Evolutionary conservation across 768 basidiomycete genomes (phyloP), one percentile per base, ranked within the genome.

Genomic region (Amanita muscaria): DNA sequence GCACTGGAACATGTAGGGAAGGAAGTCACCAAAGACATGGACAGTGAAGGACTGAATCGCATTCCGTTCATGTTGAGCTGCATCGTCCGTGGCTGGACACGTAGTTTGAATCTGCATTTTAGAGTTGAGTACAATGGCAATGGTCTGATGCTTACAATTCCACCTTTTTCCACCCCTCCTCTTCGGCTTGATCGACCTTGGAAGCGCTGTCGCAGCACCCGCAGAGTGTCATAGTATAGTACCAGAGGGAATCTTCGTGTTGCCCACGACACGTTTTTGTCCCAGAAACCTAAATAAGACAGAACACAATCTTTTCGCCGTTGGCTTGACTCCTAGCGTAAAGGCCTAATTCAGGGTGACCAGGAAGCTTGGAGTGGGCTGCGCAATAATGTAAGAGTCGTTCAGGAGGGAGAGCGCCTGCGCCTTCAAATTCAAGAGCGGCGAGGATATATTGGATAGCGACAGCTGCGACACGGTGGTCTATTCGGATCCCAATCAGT

Each of bases 201-300:
- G 75, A 66, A 25, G 70, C 69, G 38, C 66, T 73, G 27, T 88
- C 85, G 42, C 86, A 47, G 86, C 85, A 7, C 86, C 84, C 4
- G 83, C 83, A 33, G 74, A 80, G 62, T 67, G 55, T 88, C 81
- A 52, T 88, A 88, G 57, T 78, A 88, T 61, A 88, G 74, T 19
- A 83, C 59, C n/a, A 18, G 85, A 79, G 30, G 85, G 85, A 54
- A 88, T 88, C 65, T 88, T 88, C 47, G 82, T 80, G 59, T 87
- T 88, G 30, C 85, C 85, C 10, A 80, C 84, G 38, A 86, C 83
- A 70, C 88, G 84, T 61, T 88, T 85, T 62, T 88, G 86, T 12
- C 85, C 86, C 6, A 84, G 85, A 46, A 87, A 88, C 46, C 85
- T 87, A 49, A 19, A 50, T 44, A 49, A 44, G 53, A 42, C 49